Conservation (phyloP, 345 rosid genomes). For the Aurinia saxatilis region DNA sequence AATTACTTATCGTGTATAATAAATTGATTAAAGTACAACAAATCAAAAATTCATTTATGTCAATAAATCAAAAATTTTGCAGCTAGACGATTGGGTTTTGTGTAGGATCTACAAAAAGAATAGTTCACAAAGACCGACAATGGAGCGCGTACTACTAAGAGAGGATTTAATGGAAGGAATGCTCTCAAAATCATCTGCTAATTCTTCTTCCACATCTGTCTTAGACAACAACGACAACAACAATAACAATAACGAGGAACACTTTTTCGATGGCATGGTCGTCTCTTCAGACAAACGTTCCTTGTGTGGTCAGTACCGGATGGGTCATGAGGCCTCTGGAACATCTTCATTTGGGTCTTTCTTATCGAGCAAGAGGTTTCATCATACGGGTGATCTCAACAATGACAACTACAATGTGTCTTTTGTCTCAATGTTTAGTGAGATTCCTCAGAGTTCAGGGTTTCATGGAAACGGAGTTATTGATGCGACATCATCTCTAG, state of each 20-base stretch:
- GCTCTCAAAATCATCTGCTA: conserved; percentile 32
- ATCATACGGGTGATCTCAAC: conserved; percentile 41
- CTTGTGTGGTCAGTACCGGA: conserved; percentile 34
- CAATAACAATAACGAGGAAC: conserved; percentile 35
- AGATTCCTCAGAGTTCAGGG: conserved; percentile 44
- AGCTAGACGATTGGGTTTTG: conserved; percentile 76
- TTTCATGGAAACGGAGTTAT: conserved; percentile 39
- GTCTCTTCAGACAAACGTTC: conserved; percentile 30
- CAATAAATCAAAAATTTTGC: background rate
- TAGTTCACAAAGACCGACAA: conserved; percentile 47
- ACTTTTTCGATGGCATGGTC: conserved; percentile 49
- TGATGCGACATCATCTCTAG: conserved; percentile 28
- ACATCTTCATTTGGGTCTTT: conserved; percentile 28
- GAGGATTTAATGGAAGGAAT: conserved; percentile 44
- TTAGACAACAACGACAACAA: conserved; percentile 40
- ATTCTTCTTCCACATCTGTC: conserved; percentile 31
- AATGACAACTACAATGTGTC: conserved; percentile 37
- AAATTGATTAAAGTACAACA: background rate
- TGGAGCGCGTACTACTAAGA: conserved; percentile 32
- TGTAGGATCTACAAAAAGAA: conserved; percentile 72
- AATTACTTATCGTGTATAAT: background rate
- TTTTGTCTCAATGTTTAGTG: conserved; percentile 54
- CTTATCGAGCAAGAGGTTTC: conserved; percentile 42
- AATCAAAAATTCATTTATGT: background rate
- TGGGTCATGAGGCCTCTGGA: conserved; percentile 22